Percentiles rank a stretch among this genome's conserved stretches.
Evolutionary conservation across 305 asterid genomes (phyloP).

Genomic region (Andrographis paniculata): DNA sequence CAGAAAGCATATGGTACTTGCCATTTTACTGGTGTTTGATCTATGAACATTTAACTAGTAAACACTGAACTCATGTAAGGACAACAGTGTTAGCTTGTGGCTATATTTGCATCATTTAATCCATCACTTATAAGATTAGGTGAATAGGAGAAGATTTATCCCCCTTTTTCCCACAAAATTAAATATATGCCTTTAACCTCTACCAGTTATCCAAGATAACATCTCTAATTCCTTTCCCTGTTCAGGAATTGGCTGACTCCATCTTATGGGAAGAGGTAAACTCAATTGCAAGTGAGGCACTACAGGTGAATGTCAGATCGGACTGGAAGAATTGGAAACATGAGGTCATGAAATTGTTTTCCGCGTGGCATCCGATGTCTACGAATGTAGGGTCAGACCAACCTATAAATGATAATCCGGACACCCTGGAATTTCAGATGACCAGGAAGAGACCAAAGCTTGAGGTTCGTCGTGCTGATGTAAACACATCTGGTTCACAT

Average conservation of each 20-base stretch:
- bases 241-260: slow-evolving; percentile 74
- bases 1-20: no score
- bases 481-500: slow-evolving; percentile 50
- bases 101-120: no score
- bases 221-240: slow-evolving; percentile 10
- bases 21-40: no score
- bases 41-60: no score
- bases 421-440: slow-evolving; percentile 39
- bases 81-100: no score
- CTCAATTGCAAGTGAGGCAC: slow-evolving; percentile 44
- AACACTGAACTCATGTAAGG: no score
- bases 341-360: slow-evolving; percentile 91
- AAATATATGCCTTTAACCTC: slow-evolving; percentile 4
- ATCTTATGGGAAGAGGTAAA: slow-evolving; percentile 78
- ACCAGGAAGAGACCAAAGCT: slow-evolving; percentile 92
- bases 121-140: no score
- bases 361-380: slow-evolving; percentile 55
- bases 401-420: slow-evolving; percentile 35
- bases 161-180: no score
- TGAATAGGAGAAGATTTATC: no score
- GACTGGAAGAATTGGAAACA: slow-evolving; percentile 89
- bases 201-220: slow-evolving; percentile 7
- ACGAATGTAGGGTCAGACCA: slow-evolving; percentile 39
- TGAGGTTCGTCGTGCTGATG: slow-evolving; percentile 97
- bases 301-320: slow-evolving; percentile 38